Evolutionary conservation across 768 basidiomycete genomes (phyloP), one percentile per base, ranked within the genome.

Genomic region (Sistotremastrum niveocremeum): DNA sequence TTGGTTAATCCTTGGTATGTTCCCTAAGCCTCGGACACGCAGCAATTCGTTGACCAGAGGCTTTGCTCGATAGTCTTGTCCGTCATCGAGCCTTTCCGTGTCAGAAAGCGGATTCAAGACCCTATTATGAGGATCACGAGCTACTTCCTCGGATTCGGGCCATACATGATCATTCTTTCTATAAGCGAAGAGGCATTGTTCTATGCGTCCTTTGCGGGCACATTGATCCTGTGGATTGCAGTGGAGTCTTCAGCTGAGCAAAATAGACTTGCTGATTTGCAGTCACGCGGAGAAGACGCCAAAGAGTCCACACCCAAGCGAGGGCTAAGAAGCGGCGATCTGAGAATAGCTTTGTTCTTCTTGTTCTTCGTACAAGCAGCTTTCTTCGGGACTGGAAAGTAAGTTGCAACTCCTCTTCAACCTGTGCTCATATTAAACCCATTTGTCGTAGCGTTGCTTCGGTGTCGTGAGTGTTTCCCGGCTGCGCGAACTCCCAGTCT

Each of bases 381-480:
- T 2, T 89, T 88, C 61, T 88, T 87, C 56, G 86, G 86, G 6
- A 84, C 76, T 35, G 84, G 84, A 66, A 86, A 84, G 81, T 83
- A 62, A 53, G 82, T 69, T 7, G 44, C 11, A 29, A 43, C 35
- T 42, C 29, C 11, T 39, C 30, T 34, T 34, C 12, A 4, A 11
- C 36, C 35, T 5, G 39, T 36, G n/a, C 28, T 41, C 4, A 41
- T 8, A 12, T 36, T 37, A 31, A 9, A 1, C 10, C 12, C 45
- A 20, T 38, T 47, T 4, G 40, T 28, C 29, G 32, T 46, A 88
- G 83, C 53, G 78, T 85, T 41, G 81, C 83, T n/a, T 84, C 83
- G 7, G 87, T 88, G 56, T 83, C 85, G 77, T 84, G 52, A 54
- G 80, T 68, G 4, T 29, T 7, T 8, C 7, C 30, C 32, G 32